These are phyloP conservation scores for Rutidosis leptorrhynchoides DNA, from an alignment of 129 eudicot species.

Conservation along the genomic window DNA sequence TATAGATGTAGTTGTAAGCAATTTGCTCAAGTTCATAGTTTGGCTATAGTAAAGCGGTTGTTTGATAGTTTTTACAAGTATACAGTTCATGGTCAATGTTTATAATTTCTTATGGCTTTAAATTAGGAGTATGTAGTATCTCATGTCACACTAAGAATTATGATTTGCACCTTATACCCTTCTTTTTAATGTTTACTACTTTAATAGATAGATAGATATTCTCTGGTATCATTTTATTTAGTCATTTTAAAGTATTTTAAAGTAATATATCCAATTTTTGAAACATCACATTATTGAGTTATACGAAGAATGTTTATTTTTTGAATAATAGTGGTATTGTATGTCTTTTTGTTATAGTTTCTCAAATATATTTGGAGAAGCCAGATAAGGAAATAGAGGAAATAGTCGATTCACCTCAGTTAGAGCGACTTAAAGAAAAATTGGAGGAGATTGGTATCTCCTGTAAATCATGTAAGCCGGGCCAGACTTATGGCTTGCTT, in stretches of 20 bases:
- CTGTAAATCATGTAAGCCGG: constrained; percentile 35
- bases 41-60: background rate
- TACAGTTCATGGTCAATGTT: background rate
- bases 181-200: background rate
- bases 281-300: background rate
- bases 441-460: constrained; percentile 44
- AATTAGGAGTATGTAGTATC: no score
- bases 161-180: background rate
- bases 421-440: constrained; percentile 38
- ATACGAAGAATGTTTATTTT: background rate
- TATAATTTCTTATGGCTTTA: background rate
- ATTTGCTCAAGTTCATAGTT: background rate
- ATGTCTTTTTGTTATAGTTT: constrained; percentile 21
- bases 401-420: constrained; percentile 11
- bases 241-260: background rate
- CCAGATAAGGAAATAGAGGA: constrained; percentile 22
- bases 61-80: background rate
- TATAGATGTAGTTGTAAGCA: no score
- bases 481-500: constrained; percentile 37
- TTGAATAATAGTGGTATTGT: constrained; percentile 9
- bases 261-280: no score
- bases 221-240: background rate
- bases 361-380: constrained; percentile 37
- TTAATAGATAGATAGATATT: constrained; percentile 1
- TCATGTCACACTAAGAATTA: no score